phyloP scores from a whole-genome alignment of 768 basidiomycete genomes.

The Phlebiopsis gigantea region DNA sequence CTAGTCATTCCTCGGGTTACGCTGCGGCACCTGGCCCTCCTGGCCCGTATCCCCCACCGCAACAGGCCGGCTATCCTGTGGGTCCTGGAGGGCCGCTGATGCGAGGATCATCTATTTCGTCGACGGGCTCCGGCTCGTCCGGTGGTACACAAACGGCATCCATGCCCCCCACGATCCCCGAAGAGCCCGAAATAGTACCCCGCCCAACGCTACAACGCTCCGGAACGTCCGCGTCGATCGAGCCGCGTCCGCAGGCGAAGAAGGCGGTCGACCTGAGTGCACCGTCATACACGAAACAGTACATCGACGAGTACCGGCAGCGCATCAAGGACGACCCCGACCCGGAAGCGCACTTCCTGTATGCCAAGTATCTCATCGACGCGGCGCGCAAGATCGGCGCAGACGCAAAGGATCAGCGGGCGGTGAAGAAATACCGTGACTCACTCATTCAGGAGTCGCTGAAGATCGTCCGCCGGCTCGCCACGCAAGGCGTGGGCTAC shows the following conservation, averaged over 20 bases:
- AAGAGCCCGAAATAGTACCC: slow-evolving; percentile 48
- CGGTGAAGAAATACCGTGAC: slow-evolving; percentile 89
- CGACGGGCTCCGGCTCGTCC: slow-evolving; percentile 18
- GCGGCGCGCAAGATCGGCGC: slow-evolving; percentile 89
- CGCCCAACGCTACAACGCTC: slow-evolving; percentile 54
- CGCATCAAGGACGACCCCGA: slow-evolving; percentile 98
- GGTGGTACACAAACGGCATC: slow-evolving; percentile 1
- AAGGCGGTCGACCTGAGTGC: slow-evolving; percentile 80
- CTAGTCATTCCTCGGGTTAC: slow-evolving; percentile 9
- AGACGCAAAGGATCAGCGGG: slow-evolving; percentile 68
- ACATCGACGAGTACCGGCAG: slow-evolving; percentile 95
- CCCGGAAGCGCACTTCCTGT: slow-evolving; percentile 95
- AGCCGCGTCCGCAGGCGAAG: slow-evolving; percentile 56
- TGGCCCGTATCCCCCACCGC: not conserved
- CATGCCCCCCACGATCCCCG: slow-evolving; percentile 15
- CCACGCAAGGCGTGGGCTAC: slow-evolving; percentile 87
- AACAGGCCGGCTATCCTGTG: slow-evolving; percentile 2
- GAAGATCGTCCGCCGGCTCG: slow-evolving; percentile 88
- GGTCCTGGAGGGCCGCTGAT: slow-evolving; percentile 3
- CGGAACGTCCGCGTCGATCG: slow-evolving; percentile 51
- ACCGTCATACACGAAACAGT: slow-evolving; percentile 91
- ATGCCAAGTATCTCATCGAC: slow-evolving; percentile 98
- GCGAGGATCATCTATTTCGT: slow-evolving; percentile 14
- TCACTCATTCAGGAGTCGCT: slow-evolving; percentile 81
- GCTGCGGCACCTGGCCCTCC: not conserved